Conservation (phyloP, 2,329 filamentous ascomycete genomes). For the Beauveria sp. region DNA sequence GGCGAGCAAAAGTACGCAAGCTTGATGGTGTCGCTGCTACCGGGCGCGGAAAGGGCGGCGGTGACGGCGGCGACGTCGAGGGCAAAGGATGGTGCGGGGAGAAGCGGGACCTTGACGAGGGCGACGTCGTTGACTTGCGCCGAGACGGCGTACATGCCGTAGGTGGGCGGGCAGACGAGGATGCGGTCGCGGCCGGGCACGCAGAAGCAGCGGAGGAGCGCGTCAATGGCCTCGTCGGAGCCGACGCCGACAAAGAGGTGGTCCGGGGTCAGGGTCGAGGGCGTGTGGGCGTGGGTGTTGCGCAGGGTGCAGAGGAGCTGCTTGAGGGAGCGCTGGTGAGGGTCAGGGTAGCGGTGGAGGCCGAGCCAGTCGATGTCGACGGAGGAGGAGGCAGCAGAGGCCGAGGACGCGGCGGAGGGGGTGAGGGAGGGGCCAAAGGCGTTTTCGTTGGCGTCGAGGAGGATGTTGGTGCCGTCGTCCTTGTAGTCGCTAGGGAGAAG, state of each 20-base stretch:
- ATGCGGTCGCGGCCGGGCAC: constrained; percentile 80
- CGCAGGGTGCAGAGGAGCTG: constrained; percentile 78
- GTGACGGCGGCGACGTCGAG: constrained; percentile 65
- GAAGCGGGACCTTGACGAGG: constrained; percentile 78
- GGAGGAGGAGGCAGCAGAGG: constrained; percentile 21
- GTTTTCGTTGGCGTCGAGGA: constrained; percentile 97
- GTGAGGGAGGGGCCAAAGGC: constrained; percentile 79
- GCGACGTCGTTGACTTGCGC: constrained; percentile 89
- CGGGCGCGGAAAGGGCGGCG: constrained; percentile 46
- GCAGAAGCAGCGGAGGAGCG: constrained; percentile 89
- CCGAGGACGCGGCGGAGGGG: constrained; percentile 30
- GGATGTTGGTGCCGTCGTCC: constrained; percentile 90
- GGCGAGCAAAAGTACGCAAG: constrained; percentile 89
- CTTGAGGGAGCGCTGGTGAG: constrained; percentile 85
- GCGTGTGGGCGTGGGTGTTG: constrained; percentile 76
- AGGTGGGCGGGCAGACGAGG: constrained; percentile 90
- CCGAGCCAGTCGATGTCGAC: constrained; percentile 62
- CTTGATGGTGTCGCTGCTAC: constrained; percentile 59
- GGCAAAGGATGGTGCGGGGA: constrained; percentile 62
- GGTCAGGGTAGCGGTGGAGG: constrained; percentile 92
- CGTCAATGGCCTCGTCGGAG: constrained; percentile 95
- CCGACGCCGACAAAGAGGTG: constrained; percentile 94
- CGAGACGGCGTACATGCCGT: constrained; percentile 96
- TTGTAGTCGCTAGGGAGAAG: constrained; percentile 76
- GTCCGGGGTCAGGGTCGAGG: constrained; percentile 63